Evolutionary conservation across 2,329 filamentous ascomycete genomes (phyloP), one percentile per base, ranked within the genome.

Genomic region (Epichloe baconii): DNA sequence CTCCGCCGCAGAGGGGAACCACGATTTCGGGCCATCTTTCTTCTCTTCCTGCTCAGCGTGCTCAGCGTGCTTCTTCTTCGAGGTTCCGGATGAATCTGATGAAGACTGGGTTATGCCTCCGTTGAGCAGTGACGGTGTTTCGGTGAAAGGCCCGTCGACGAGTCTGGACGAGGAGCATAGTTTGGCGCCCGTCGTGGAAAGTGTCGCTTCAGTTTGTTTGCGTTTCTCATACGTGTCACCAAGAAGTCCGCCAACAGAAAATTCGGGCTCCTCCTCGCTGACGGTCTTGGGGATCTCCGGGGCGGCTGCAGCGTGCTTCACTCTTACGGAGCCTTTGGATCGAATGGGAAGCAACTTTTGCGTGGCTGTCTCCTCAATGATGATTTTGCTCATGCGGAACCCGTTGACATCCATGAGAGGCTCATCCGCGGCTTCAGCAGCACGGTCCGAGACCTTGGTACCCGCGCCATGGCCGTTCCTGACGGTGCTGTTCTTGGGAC

Each of bases 81-180:
- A 40, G 31, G 15, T 34, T 7, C 42, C 48, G 5, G 48, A 47
- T 15, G 48, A 43, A 31, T 63, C 57, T 17, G 56, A 55, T 4
- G 61, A 54, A 10, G 54, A 55, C 15, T 55, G 53, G 26, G 51
- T 48, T 37, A 61, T 60, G 34, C 57, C 59, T 15, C 63, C 69
- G 56, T 78, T 81, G 19, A 83, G 61, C 2, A 83, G 69, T 8
- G 74, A 80, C 2, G 78, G 73, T 0, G 78, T 80, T 7, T 76
- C 71, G 4, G 71, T 78, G 59, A 83, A 83, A 10, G 77, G 61
- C 35, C 62, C 57, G 11, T 65, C 64, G 6, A 55, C 52, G 43
- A 55, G 54, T 54, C 56, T 66, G 62, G 3, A 21, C 15, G 46
- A 41, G 23, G 46, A 12, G n/a, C n/a, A 41, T 43, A 21, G n/a